phyloP scores from a whole-genome alignment of 2,329 filamentous ascomycete species.

The Cercospora brassicicola region DNA sequence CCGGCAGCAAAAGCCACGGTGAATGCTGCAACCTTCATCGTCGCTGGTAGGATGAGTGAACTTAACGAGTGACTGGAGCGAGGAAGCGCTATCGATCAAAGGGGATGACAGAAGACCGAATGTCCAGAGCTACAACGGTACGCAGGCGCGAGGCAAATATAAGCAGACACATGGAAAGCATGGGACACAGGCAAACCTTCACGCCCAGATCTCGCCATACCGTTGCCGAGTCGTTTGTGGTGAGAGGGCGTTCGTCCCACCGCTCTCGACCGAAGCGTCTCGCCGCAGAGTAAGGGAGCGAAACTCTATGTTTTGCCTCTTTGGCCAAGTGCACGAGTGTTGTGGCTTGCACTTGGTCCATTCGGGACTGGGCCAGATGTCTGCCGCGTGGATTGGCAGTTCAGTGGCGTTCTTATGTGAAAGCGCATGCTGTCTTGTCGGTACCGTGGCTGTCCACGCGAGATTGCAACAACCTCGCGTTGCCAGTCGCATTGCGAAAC shows the following conservation, averaged over 20 bases:
- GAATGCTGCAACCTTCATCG: slow-evolving; percentile 22
- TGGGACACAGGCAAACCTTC: neutral
- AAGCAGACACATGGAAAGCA: neutral
- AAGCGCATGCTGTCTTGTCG: neutral
- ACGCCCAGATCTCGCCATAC: slow-evolving; percentile 8
- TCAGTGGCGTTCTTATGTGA: slow-evolving; percentile 4
- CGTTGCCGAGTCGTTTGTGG: slow-evolving; percentile 4
- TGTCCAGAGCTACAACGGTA: slow-evolving; percentile 6
- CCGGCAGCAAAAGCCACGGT: slow-evolving; percentile 18
- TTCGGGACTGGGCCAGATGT: slow-evolving; percentile 7
- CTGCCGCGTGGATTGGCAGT: slow-evolving; percentile 3
- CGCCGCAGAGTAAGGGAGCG: slow-evolving; percentile 9
- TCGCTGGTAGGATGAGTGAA: neutral
- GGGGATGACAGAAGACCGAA: neutral
- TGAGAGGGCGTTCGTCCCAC: slow-evolving; percentile 3
- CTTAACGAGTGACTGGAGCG: slow-evolving; percentile 9
- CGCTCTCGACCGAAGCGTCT: slow-evolving; percentile 13
- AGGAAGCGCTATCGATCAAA: neutral
- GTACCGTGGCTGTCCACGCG: slow-evolving; percentile 5
- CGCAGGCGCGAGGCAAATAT: slow-evolving; percentile 9
- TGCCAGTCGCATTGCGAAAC: neutral
- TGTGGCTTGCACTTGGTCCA: slow-evolving; percentile 14
- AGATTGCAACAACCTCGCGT: slow-evolving; percentile 2
- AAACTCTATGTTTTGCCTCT: slow-evolving; percentile 13
- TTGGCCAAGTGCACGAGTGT: slow-evolving; percentile 13